Base-by-base conservation (phyloP, 768 basidiomycete species). In the Panaeolus cyanescens region DNA sequence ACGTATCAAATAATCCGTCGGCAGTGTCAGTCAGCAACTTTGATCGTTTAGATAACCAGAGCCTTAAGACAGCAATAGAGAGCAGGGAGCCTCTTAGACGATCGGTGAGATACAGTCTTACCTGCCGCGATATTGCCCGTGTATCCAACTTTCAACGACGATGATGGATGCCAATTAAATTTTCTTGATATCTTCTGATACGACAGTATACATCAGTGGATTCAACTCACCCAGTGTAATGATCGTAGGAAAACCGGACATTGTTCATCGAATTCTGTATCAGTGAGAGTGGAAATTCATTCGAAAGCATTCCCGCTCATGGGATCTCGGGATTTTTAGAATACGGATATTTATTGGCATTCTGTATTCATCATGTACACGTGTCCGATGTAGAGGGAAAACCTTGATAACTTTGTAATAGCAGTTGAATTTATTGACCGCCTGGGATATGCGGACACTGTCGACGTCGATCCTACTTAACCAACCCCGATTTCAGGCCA, bases 111-210 rank as follows among this genome's bases (percentile, higher is more conserved):
- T 86, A 91, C 57, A 96, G 93, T 74, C 72, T 96, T 69, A 96
- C 95, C 1, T 96, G 92, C 71, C 82, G 95, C 56, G 91, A 91
- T 68, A 90, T 95, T 2, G 83, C 80, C 59, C 90, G 84, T 68
- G 88, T 93, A 54, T 75, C 75, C 25, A 8, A 53, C 66, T 39
- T 57, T 50, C 50, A 56, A 31, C 31, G 40, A 59, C 32, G 32
- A 61, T 37, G 61, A 60, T 19, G 63, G 39, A 36, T 34, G 30
- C 20, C 13, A 25, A 25, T 50, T 9, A 32, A 39, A 56, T 39
- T 56, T 31, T 42, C 30, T 20, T 28, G n/a, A n/a, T 58, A 31
- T 62, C 39, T 42, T 42, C 30, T 37, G 17, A 57, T 57, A 3
- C n/a, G 9, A 13, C 32, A 57, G 20, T n/a, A 28, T 9, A 4